Evolutionary conservation across 176 grass and related monocot genomes (phyloP).

Genomic region (Thalia dealbata): DNA sequence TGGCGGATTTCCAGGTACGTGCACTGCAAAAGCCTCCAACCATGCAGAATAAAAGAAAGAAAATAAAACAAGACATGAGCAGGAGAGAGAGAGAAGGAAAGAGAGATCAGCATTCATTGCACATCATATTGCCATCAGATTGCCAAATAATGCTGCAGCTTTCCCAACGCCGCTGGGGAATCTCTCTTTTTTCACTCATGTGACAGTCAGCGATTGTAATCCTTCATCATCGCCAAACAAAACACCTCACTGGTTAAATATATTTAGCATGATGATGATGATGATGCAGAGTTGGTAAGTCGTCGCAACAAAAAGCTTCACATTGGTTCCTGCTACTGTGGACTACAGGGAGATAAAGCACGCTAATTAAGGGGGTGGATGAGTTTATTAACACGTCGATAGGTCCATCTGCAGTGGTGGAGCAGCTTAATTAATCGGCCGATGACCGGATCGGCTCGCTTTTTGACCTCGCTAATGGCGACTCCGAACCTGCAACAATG

Average conservation of each 20-base stretch:
- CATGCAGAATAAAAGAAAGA: not conserved
- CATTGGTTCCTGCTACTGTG: not conserved
- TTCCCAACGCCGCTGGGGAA: conserved; percentile 11
- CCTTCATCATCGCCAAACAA: not conserved
- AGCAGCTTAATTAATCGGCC: conserved; percentile 12
- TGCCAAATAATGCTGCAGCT: not conserved
- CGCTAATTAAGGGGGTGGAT: not conserved
- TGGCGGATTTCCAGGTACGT: conserved; percentile 3
- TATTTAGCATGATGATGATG: too few species aligned
- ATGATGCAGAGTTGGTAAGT: too few species aligned
- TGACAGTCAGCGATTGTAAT: not conserved
- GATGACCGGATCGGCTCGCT: conserved; percentile 37
- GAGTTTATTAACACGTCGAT: not conserved
- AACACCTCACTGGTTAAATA: too few species aligned
- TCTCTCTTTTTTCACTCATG: conserved; percentile 1
- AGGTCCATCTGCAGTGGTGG: not conserved
- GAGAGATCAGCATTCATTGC: not conserved
- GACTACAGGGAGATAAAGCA: not conserved
- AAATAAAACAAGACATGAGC: too few species aligned
- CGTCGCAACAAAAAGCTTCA: too few species aligned
- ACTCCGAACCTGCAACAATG: conserved; percentile 30
- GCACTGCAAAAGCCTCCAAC: not conserved
- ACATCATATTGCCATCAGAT: not conserved
- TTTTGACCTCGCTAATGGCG: conserved; percentile 37
- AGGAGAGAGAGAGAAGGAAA: not conserved